Base-by-base conservation (phyloP, 306 rosid genomes). In the Cucumis cinereus region DNA sequence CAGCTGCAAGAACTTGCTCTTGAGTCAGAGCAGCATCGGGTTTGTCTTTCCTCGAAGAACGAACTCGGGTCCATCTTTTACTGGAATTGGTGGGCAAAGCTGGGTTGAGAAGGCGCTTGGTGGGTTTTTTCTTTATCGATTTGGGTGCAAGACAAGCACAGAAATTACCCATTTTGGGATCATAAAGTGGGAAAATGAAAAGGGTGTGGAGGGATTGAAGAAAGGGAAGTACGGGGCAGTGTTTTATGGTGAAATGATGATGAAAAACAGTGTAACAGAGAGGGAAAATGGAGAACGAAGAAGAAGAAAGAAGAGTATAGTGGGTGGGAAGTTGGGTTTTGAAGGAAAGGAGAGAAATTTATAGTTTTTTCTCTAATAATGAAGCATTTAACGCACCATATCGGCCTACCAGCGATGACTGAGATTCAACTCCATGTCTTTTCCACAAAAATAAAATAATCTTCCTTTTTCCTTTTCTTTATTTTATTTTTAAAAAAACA, bases 1-100 rank as follows among this genome's bases (percentile, higher is more conserved):
- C 99, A 13, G 99, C 97, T 13, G 96, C 96, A 49, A 90, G 85
- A 26, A 94, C 97, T 72, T 93, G 98, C 16, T 93, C 92, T 0
- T 87, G 92, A 77, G 89, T 80, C 15, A 78, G 17, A 15, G 88
- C 78, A 41, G 87, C 96, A 11, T 89, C 96, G n/a, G 81, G 78
- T 79, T 67, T 89, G 19, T 92, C 86, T 74, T 81, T 88, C 35
- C 85, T 81, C 55, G 93, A 75, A 24, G 91, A 85, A 41, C 93
- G 87, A 59, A 64, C 52, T 17, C 90, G 87, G 74, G 81, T 50
- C 93, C 93, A 91, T 2, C 87, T 83, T 76, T 75, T 83, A 76
- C 88, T 79, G 5, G 86, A 78, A 74, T 78, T 68, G 78, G 85
- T 3, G 12, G 45, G 3, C 15, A 87, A 74, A 14, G 89, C 79